Base-by-base conservation (phyloP, 1,139 yeast genomes). In the Yamadazyma triangularis region DNA sequence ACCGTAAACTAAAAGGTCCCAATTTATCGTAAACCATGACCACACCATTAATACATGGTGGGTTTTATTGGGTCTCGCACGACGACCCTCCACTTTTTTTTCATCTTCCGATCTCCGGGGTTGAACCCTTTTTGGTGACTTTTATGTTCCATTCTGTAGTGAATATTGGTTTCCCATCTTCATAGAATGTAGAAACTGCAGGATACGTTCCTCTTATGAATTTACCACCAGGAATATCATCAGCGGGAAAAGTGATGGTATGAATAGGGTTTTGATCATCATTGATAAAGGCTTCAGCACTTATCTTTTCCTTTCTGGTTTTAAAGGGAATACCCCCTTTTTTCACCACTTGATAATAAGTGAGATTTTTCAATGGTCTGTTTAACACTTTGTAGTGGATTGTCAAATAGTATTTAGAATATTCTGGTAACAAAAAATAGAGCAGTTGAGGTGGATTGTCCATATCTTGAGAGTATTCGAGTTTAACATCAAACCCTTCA, bases 151-250 rank as follows among this genome's bases (percentile, higher is more conserved):
- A 61, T 4, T 48, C 51, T 23, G 50, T 45, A 8, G 42, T 34
- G 34, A 58, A 51, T 22, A 63, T 42, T 18, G 36, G 41, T 27
- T 51, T 44, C 4, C 54, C 64, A 4, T 47, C 50, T 23, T 56
- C 60, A 25, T 40, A 41, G 27, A 64, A 56, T 4, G 50, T 48
- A 8, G 62, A 51, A 4, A 34, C 36, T 9, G 65, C 62, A 6
- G 53, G 51, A 36, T 56, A 60, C n/a, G 45, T 44, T 1, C 67
- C 68, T 35, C 69, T 49, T 24, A 58, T 39, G 24, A 64, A 46
- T 19, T 48, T 36, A 2, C 70, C 70, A 8, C 59, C 57, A 0
- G 70, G 70, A 4, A 64, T 41, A 9, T 51, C 47, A 23, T 60
- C 68, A 3, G 57, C 53, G 0, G 53, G 53, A 28, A 64, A 56